Evolutionary conservation across 2,329 filamentous ascomycete genomes (phyloP).

Genomic region (Boeremia lycopersici): DNA sequence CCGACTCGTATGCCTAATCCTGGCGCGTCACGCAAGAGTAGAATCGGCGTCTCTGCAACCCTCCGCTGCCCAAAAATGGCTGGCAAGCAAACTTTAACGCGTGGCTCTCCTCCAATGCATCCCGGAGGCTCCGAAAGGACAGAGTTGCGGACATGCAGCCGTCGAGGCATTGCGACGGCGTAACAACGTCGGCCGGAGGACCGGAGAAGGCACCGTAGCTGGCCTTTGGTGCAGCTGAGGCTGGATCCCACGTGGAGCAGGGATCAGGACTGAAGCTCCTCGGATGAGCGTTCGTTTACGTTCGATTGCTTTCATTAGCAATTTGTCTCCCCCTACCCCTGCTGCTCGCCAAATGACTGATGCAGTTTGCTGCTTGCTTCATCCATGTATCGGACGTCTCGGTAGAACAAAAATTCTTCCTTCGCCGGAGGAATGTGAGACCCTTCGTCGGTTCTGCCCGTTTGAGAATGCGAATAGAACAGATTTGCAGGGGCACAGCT

Average conservation of each 20-base stretch:
- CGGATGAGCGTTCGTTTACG: conserved; percentile 25
- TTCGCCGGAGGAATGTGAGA: conserved; percentile 10
- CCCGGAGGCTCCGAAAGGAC: conserved; percentile 28
- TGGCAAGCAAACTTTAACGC: conserved; percentile 17
- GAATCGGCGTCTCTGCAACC: conserved; percentile 18
- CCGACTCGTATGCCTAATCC: conserved; percentile 35
- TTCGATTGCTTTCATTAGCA: conserved; percentile 30
- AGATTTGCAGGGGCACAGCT: conserved; percentile 30
- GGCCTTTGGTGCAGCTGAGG: conserved; percentile 24
- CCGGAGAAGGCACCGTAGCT: conserved; percentile 6
- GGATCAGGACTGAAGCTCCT: conserved; percentile 27
- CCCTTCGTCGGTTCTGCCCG: conserved; percentile 12
- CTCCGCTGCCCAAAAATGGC: conserved; percentile 27
- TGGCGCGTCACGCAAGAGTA: conserved; percentile 26
- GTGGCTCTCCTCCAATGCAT: conserved; percentile 4
- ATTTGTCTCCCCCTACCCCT: conserved; percentile 31
- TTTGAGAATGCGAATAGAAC: conserved; percentile 3
- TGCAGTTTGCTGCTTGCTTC: conserved; percentile 14
- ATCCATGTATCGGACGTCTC: conserved; percentile 17
- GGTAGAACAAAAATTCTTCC: conserved; percentile 19
- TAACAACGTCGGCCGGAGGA: conserved; percentile 13
- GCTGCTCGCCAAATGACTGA: conserved; percentile 22
- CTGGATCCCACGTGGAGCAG: conserved; percentile 40
- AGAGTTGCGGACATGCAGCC: conserved; percentile 20
- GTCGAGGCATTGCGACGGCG: conserved; percentile 15